Conservation (phyloP, 1,284 basidiomycete genomes). For the Melampsora larici-populina region DNA sequence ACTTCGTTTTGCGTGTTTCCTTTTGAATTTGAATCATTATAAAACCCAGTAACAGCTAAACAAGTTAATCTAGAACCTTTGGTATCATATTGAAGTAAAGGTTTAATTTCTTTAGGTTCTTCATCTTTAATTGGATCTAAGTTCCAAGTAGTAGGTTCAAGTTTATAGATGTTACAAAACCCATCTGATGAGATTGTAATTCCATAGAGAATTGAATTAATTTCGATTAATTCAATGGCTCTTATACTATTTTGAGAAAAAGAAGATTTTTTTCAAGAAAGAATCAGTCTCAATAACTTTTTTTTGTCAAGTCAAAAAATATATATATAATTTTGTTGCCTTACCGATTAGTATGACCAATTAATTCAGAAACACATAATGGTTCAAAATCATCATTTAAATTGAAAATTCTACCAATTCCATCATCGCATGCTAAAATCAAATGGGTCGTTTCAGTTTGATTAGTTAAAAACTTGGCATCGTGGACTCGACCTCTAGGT, state of each 20-base stretch:
- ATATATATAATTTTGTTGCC: background rate
- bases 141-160: conserved; percentile 18
- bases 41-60: conserved; percentile 12
- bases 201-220: conserved; percentile 10
- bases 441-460: conserved; percentile 18
- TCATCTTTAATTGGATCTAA: background rate
- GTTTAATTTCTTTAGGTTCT: conserved; percentile 12
- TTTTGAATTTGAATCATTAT: conserved; percentile 5
- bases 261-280: no score
- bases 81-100: conserved; percentile 30
- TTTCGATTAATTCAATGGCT: conserved; percentile 19
- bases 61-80: conserved; percentile 36
- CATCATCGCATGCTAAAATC: conserved; percentile 40
- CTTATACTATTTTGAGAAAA: conserved; percentile 22
- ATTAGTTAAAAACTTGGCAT: conserved; percentile 36
- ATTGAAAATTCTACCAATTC: conserved; percentile 36
- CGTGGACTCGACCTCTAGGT: conserved; percentile 40
- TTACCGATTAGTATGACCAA: conserved; percentile 37
- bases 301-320: background rate
- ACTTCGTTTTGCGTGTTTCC: background rate
- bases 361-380: conserved; percentile 32
- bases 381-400: conserved; percentile 22
- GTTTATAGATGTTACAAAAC: conserved; percentile 39
- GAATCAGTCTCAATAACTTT: background rate
- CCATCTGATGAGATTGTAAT: conserved; percentile 42